phyloP scores from a whole-genome alignment of 2,329 filamentous ascomycete genomes.

The Pseudocercospora macadamiae region DNA sequence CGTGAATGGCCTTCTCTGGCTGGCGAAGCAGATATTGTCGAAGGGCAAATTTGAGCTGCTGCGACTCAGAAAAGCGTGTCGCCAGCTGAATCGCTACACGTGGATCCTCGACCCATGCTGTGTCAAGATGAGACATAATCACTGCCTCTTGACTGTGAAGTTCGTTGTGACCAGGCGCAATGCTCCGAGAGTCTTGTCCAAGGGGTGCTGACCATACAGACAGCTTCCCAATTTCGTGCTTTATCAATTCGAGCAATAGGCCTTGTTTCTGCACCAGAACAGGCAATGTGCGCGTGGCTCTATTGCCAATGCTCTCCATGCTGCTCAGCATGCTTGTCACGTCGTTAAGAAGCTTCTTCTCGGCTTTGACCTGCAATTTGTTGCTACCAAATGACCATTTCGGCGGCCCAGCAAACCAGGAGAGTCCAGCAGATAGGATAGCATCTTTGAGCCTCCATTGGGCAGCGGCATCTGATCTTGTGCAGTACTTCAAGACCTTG shows the following conservation, averaged over 20 bases:
- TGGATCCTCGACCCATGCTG: slow-evolving; percentile 85
- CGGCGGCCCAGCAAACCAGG: slow-evolving; percentile 83
- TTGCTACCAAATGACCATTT: slow-evolving; percentile 96
- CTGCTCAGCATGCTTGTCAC: slow-evolving; percentile 68
- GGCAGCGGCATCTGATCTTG: slow-evolving; percentile 63
- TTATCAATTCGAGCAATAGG: slow-evolving; percentile 76
- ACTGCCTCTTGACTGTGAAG: slow-evolving; percentile 45
- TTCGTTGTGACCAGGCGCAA: slow-evolving; percentile 35
- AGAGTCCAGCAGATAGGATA: slow-evolving; percentile 80
- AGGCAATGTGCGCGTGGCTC: slow-evolving; percentile 56
- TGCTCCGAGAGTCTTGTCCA: slow-evolving; percentile 56
- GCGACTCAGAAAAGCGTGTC: slow-evolving; percentile 72
- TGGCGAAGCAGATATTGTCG: slow-evolving; percentile 79
- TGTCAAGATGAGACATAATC: slow-evolving; percentile 64
- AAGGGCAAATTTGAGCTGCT: slow-evolving; percentile 73
- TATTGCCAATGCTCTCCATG: slow-evolving; percentile 62
- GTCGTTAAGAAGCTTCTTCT: slow-evolving; percentile 79
- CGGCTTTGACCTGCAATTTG: slow-evolving; percentile 87
- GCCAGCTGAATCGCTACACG: slow-evolving; percentile 84
- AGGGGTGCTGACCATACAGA: slow-evolving; percentile 89
- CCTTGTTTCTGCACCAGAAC: slow-evolving; percentile 78
- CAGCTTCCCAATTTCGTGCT: slow-evolving; percentile 81
- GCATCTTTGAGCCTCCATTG: slow-evolving; percentile 87
- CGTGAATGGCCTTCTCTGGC: slow-evolving; percentile 77
- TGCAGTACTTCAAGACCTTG: slow-evolving; percentile 73